Conservation (phyloP, 352 stramenopile species). For the Phytophthora capsici region DNA sequence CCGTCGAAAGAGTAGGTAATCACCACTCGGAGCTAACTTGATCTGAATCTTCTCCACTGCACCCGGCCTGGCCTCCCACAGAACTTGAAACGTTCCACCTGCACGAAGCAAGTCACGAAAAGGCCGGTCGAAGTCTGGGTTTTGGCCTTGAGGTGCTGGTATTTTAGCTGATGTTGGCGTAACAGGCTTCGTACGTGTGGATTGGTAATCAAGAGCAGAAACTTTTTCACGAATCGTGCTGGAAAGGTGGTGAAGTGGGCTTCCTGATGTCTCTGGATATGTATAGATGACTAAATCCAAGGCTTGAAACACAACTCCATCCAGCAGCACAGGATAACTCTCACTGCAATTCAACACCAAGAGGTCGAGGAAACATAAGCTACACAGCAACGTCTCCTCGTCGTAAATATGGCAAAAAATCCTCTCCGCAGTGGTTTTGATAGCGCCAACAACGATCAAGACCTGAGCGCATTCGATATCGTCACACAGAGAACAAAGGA, state of each 20-base stretch:
- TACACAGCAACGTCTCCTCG: constrained; percentile 37
- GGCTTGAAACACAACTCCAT: constrained; percentile 30
- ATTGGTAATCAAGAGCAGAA: constrained; percentile 27
- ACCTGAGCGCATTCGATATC: constrained; percentile 33
- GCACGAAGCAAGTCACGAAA: constrained; percentile 33
- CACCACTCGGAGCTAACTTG: constrained; percentile 38
- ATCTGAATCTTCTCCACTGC: constrained; percentile 40
- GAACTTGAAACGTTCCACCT: constrained; percentile 31
- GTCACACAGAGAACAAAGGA: constrained; percentile 46
- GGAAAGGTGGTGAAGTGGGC: constrained; percentile 31
- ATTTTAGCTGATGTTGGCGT: constrained; percentile 2
- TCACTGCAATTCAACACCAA: constrained; percentile 33
- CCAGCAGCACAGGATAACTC: constrained; percentile 25
- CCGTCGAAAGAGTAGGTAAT: constrained; percentile 53
- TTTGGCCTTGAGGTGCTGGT: background rate
- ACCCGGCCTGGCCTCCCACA: constrained; percentile 36
- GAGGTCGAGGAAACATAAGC: constrained; percentile 38
- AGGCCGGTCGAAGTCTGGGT: constrained; percentile 19
- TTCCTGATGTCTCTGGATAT: constrained; percentile 22
- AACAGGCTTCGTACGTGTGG: constrained; percentile 8
- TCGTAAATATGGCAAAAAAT: constrained; percentile 36
- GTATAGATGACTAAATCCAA: constrained; percentile 24
- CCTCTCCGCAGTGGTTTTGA: constrained; percentile 42
- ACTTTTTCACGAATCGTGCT: constrained; percentile 34
- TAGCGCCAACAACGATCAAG: constrained; percentile 48